Percentiles rank a stretch among this genome's conserved stretches.
These are phyloP conservation scores for Xylaria intraflava DNA, from an alignment of 495 filamentous ascomycete species.

Conservation along the genomic window DNA sequence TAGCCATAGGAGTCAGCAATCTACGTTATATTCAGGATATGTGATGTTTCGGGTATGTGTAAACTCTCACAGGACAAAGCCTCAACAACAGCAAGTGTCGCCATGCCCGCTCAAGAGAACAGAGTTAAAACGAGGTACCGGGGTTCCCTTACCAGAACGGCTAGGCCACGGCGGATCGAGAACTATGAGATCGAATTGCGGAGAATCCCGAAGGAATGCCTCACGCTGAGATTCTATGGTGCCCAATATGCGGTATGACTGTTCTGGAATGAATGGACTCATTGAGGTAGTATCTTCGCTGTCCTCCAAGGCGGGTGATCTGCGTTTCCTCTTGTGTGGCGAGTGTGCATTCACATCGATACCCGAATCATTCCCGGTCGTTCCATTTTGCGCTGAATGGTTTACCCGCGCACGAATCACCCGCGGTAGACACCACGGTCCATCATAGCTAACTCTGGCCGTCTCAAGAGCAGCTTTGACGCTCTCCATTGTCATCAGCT, in stretches of 20 bases:
- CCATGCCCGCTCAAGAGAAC: background rate
- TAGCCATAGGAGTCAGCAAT: background rate
- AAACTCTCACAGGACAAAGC: background rate
- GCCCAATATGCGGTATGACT: conserved; percentile 33
- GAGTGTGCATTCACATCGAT: conserved; percentile 1
- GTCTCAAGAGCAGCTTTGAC: conserved; percentile 36
- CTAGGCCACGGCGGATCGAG: conserved; percentile 96
- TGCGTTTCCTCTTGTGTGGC: conserved; percentile 18
- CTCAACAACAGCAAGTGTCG: too few species aligned
- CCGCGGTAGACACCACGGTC: conserved; percentile 42
- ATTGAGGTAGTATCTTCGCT: background rate
- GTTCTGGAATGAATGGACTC: conserved; percentile 22
- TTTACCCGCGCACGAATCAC: background rate
- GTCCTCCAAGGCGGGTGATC: background rate
- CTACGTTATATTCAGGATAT: background rate
- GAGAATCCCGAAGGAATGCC: conserved; percentile 28
- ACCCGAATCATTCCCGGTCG: background rate
- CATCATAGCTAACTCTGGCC: conserved; percentile 25
- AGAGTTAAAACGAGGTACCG: background rate
- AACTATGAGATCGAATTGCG: conserved; percentile 69
- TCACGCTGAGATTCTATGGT: conserved; percentile 30
- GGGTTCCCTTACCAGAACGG: conserved; percentile 43
- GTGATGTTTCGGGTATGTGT: background rate
- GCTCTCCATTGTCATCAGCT: conserved; percentile 40
- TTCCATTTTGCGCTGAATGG: background rate